Percentiles rank a stretch among this genome's conserved stretches.
Evolutionary conservation across 2,329 filamentous ascomycete genomes (phyloP).

Genomic region (Pseudogymnoascus sp.): DNA sequence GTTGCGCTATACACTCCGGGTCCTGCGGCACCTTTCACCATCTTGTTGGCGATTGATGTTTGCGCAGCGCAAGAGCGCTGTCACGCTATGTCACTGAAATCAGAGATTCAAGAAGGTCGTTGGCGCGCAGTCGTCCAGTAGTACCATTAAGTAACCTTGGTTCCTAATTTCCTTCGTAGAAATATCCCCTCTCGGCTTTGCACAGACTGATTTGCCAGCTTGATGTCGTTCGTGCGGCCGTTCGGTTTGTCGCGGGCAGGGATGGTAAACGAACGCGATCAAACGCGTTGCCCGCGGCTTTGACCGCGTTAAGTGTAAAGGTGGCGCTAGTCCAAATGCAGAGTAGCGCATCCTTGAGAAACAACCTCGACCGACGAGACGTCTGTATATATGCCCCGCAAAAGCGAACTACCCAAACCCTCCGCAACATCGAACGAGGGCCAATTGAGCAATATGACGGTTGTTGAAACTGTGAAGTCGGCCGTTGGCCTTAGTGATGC

Average conservation of each 20-base stretch:
- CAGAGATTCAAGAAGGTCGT: background rate
- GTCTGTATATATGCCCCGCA: background rate
- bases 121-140: background rate
- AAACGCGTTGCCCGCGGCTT: constrained; percentile 2
- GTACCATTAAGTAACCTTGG: background rate
- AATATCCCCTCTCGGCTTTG: background rate
- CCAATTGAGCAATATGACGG: constrained; percentile 33
- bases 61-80: background rate
- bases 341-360: background rate
- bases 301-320: constrained; percentile 6
- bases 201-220: background rate
- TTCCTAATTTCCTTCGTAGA: background rate
- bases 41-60: constrained; percentile 17
- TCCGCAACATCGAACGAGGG: constrained; percentile 4
- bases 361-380: constrained; percentile 5
- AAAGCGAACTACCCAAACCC: constrained; percentile 7
- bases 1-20: constrained; percentile 56
- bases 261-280: constrained; percentile 5
- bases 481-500: constrained; percentile 37
- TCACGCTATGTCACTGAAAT: background rate
- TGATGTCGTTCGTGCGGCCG: background rate
- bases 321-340: background rate
- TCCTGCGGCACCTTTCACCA: constrained; percentile 26
- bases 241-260: constrained; percentile 5
- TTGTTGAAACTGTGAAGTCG: constrained; percentile 41